Conservation (phyloP, 768 basidiomycete species). For the Pholiota molesta region DNA sequence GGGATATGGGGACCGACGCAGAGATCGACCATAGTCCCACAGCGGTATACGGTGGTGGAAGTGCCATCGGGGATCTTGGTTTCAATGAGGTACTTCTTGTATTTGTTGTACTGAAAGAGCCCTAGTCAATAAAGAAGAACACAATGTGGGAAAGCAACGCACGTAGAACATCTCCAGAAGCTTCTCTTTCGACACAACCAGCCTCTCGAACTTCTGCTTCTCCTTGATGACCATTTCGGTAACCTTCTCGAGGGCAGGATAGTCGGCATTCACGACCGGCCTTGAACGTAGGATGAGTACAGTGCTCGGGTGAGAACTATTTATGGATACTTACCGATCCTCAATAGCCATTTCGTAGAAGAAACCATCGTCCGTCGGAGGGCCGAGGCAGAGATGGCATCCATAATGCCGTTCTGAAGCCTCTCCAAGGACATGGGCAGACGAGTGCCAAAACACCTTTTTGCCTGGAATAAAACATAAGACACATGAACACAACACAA, state of each 20-base stretch:
- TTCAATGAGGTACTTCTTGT: slow-evolving; percentile 95
- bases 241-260: slow-evolving; percentile 86
- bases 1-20: slow-evolving; percentile 98
- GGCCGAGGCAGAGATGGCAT: slow-evolving; percentile 95
- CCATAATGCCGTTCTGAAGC: slow-evolving; percentile 96
- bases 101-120: slow-evolving; percentile 88
- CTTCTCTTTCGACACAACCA: slow-evolving; percentile 93
- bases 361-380: slow-evolving; percentile 97
- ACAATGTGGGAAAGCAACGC: slow-evolving; percentile 29
- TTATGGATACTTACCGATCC: slow-evolving; percentile 56
- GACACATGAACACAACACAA: background rate
- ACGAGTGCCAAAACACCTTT: slow-evolving; percentile 99
- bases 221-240: slow-evolving; percentile 91
- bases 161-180: slow-evolving; percentile 96
- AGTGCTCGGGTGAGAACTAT: background rate
- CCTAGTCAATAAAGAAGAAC: background rate
- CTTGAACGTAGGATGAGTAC: slow-evolving; percentile 44
- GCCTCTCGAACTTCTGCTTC: slow-evolving; percentile 94
- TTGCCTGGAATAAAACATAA: slow-evolving; percentile 58
- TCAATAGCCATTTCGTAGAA: slow-evolving; percentile 98
- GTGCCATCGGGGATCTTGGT: slow-evolving; percentile 95
- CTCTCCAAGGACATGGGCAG: slow-evolving; percentile 97
- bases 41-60: slow-evolving; percentile 96
- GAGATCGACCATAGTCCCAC: slow-evolving; percentile 97
- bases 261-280: slow-evolving; percentile 80